phyloP scores from a whole-genome alignment of 2,329 filamentous ascomycete genomes.

The Alternaria gaisen region DNA sequence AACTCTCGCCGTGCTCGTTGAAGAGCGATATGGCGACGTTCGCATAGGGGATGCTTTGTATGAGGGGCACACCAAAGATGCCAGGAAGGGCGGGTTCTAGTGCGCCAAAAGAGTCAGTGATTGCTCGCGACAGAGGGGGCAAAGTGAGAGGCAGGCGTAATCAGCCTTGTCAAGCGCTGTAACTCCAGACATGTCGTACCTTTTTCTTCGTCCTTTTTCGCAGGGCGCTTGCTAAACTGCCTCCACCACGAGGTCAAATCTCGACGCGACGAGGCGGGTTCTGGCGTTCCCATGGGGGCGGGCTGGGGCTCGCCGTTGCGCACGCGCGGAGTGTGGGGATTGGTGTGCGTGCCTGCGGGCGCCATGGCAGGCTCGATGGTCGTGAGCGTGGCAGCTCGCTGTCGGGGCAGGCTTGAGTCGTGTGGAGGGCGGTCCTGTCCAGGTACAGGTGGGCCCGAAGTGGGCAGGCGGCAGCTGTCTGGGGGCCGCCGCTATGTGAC shows the following conservation, averaged over 20 bases:
- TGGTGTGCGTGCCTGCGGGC: constrained; percentile 48
- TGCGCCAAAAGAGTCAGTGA: constrained; percentile 40
- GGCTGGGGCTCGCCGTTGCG: constrained; percentile 55
- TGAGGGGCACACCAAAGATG: constrained; percentile 93
- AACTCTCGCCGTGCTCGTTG: constrained; percentile 90
- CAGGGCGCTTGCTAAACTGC: constrained; percentile 76
- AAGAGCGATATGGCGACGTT: constrained; percentile 98
- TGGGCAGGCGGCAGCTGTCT: constrained; percentile 38
- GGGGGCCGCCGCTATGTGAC: constrained; percentile 30
- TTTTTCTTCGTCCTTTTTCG: constrained; percentile 70
- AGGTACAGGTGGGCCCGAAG: constrained; percentile 33
- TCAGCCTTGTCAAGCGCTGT: too few species aligned
- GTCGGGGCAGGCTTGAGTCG: too few species aligned
- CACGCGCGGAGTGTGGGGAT: constrained; percentile 53
- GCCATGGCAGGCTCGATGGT: constrained; percentile 42
- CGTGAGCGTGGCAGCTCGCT: too few species aligned
- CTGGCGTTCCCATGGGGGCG: constrained; percentile 57
- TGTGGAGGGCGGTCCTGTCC: constrained; percentile 29
- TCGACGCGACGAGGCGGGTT: constrained; percentile 82
- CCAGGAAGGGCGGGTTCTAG: constrained; percentile 66
- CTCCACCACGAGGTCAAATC: constrained; percentile 98
- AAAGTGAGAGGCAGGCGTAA: too few species aligned
- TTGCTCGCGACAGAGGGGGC: constrained; percentile 26
- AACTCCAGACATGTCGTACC: constrained; percentile 60
- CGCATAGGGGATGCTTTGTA: constrained; percentile 94